Percentiles rank a stretch among this genome's conserved stretches.
These are phyloP conservation scores for Quercus variabilis DNA, from an alignment of 306 rosid genomes.

Conservation along the genomic window DNA sequence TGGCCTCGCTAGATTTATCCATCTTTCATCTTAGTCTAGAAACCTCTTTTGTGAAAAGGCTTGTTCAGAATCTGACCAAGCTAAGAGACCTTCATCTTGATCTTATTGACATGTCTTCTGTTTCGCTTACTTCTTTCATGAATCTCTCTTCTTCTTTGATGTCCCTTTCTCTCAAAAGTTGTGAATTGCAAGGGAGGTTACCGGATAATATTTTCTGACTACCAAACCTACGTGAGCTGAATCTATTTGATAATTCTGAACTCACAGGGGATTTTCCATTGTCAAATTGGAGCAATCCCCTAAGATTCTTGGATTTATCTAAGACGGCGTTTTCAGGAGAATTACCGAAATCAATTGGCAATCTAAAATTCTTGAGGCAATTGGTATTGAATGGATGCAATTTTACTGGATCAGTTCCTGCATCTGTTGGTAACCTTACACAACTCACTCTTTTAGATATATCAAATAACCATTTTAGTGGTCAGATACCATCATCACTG, in stretches of 20 bases:
- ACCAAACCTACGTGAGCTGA: too few relatives aligned
- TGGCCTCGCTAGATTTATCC: slow-evolving; percentile 29
- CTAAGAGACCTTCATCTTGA: background rate
- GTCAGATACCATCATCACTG: too few relatives aligned
- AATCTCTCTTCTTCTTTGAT: too few relatives aligned
- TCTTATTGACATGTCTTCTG: background rate
- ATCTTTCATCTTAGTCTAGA: slow-evolving; percentile 12
- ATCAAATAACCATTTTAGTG: fast-evolving
- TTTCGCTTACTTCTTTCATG: too few relatives aligned
- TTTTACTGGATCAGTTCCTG: background rate
- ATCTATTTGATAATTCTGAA: background rate
- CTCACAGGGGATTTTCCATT: background rate
- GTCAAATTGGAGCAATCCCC: background rate
- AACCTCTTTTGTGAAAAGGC: background rate
- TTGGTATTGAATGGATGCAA: background rate
- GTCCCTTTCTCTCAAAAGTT: too few relatives aligned
- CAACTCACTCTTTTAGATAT: background rate
- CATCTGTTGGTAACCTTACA: background rate
- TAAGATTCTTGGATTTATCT: background rate
- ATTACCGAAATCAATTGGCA: background rate
- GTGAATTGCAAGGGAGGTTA: too few relatives aligned
- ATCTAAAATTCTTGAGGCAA: background rate
- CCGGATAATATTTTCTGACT: too few relatives aligned
- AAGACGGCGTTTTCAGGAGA: fast-evolving
- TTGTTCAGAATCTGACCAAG: background rate